Conservation (phyloP, 2,329 filamentous ascomycete genomes). For the Corynespora cassiicola region DNA sequence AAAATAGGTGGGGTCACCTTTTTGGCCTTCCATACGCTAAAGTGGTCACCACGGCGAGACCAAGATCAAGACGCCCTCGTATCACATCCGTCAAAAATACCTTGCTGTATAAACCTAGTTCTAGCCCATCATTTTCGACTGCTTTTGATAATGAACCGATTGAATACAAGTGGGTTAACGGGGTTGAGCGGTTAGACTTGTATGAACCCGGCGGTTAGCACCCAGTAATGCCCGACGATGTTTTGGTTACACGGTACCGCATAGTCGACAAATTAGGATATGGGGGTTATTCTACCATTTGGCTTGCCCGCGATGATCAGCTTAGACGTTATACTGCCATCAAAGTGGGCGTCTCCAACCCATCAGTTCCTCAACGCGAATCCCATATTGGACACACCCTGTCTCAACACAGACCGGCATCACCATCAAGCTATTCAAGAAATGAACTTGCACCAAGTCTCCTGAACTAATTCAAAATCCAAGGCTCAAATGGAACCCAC, state of each 20-base stretch:
- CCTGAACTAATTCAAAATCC: slow-evolving; percentile 11
- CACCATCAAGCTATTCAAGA: too few relatives aligned
- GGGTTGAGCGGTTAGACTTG: slow-evolving; percentile 15
- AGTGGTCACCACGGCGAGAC: too few relatives aligned
- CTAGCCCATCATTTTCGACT: too few relatives aligned
- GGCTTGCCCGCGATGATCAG: slow-evolving; percentile 21
- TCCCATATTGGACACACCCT: slow-evolving; percentile 11
- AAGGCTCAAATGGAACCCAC: slow-evolving; percentile 15
- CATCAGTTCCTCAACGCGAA: slow-evolving; percentile 11
- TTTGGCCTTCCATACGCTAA: too few relatives aligned
- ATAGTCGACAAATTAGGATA: slow-evolving; percentile 27
- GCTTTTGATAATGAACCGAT: too few relatives aligned
- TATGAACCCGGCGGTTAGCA: slow-evolving; percentile 22
- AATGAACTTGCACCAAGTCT: slow-evolving; percentile 8
- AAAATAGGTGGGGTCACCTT: too few relatives aligned
- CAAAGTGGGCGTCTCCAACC: slow-evolving; percentile 16
- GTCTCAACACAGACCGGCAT: not conserved
- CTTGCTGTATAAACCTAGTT: too few relatives aligned
- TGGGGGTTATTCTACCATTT: slow-evolving; percentile 25
- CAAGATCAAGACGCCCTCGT: too few relatives aligned
- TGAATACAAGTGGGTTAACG: slow-evolving; percentile 17
- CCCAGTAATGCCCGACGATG: slow-evolving; percentile 23
- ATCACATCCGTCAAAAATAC: too few relatives aligned
- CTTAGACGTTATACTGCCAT: slow-evolving; percentile 13
- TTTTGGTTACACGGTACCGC: slow-evolving; percentile 22